Evolutionary conservation across 768 basidiomycete species (phyloP), one percentile per base, ranked within the genome.

Genomic region (Sporobolomyces phaffii): DNA sequence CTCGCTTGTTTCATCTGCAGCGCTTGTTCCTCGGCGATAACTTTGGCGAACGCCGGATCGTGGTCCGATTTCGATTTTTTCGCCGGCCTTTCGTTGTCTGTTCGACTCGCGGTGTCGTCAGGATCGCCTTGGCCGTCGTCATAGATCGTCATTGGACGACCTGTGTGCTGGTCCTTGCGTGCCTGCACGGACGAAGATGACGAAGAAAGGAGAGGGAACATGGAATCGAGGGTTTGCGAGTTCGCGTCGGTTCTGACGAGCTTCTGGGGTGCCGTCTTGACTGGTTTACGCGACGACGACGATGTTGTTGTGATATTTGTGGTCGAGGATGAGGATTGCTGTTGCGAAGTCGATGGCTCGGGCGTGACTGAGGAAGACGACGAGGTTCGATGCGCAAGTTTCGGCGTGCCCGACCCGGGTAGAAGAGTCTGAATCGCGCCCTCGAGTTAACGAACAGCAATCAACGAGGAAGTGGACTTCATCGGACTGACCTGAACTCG

Each of bases 201-300:
- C 5, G 85, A 83, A 67, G 29, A 14, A 28, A 78, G 73, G 14
- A 88, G 81, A 2, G 87, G 87, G 67, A 97, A 88, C 90, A 97
- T 96, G 1, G 91, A 91, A 75, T 98, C 94, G 20, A 99, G 82
- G 0, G 93, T 98, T 40, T 93, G 85, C 64, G 93, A 89, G 48
- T 86, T 81, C 13, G 86, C 79, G 14, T 91, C 94, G 3, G 90
- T 92, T 62, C 94, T 85, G 58, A 97, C 89, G 82, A 96, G 94
- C 77, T 92, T 85, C 29, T 97, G 60, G 44, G 73, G 60, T 18
- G 62, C 56, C 18, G 49, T 38, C 26, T 68, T 65, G 29, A 24
- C 0, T 18, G 53, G 33, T 29, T 47, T 60, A 44, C 53, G 58
- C 3, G 61, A 14, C 20, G 38, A 44, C 52, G 66, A 50, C 3